A percentile compares a stretch with the other conserved stretches of the same genome.
Conservation (phyloP, 2,329 filamentous ascomycete genomes). For the Penicillium palitans region DNA sequence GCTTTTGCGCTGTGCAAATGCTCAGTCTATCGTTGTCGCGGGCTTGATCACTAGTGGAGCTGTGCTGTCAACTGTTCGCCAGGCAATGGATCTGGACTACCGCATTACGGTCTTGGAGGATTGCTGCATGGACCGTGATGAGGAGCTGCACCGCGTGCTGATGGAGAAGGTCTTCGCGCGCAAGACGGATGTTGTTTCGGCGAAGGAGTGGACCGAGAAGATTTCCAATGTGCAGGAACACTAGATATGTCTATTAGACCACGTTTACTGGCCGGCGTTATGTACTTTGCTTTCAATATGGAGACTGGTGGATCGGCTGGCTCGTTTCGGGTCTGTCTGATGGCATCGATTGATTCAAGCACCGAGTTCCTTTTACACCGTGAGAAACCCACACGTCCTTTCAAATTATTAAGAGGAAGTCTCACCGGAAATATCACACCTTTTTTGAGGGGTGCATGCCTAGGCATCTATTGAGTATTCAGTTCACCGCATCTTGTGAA, state of each 20-base stretch:
- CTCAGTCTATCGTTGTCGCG: conserved; percentile 33
- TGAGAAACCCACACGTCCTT: no score
- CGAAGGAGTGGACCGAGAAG: conserved; percentile 31
- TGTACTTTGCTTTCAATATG: background rate
- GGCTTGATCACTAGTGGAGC: conserved; percentile 40
- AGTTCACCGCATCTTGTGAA: background rate
- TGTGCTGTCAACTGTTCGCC: conserved; percentile 40
- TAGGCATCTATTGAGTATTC: background rate
- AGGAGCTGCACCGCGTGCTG: conserved; percentile 36
- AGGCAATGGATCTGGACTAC: conserved; percentile 42
- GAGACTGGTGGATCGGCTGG: background rate
- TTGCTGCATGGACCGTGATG: conserved; percentile 37
- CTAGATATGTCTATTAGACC: background rate
- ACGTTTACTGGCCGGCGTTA: background rate
- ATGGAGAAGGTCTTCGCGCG: conserved; percentile 36
- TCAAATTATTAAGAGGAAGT: background rate
- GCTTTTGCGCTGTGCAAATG: conserved; percentile 32
- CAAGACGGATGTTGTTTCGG: conserved; percentile 30
- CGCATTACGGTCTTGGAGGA: conserved; percentile 37
- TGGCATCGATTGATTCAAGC: background rate
- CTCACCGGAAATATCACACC: background rate
- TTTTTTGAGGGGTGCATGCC: no score
- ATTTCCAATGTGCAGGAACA: background rate
- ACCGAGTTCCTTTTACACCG: no score
- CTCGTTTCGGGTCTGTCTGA: background rate